These are phyloP conservation scores for Nemania serpens DNA, from an alignment of 2,329 filamentous ascomycete species.

Conservation along the genomic window DNA sequence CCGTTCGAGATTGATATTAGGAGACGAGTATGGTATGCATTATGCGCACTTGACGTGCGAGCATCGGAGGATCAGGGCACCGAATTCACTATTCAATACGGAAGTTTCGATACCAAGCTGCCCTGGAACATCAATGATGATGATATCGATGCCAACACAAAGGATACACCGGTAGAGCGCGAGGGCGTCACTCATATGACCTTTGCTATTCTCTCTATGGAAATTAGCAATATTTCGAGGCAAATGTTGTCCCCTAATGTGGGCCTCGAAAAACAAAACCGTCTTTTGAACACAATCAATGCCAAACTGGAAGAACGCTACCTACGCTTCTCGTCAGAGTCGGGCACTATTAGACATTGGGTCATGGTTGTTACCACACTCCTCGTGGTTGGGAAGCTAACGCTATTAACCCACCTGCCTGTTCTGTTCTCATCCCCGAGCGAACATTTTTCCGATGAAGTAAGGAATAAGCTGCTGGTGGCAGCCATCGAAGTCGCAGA, in stretches of 20 bases:
- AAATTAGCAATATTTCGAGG: slow-evolving; percentile 44
- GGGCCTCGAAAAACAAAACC: slow-evolving; percentile 47
- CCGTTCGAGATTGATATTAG: slow-evolving; percentile 67
- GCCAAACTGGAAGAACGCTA: slow-evolving; percentile 48
- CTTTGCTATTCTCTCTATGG: slow-evolving; percentile 45
- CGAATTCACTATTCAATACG: slow-evolving; percentile 62
- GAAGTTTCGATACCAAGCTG: slow-evolving; percentile 62
- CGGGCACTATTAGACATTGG: slow-evolving; percentile 45
- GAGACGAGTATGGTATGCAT: slow-evolving; percentile 63
- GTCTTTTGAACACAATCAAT: slow-evolving; percentile 31
- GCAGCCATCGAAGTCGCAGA: slow-evolving; percentile 77
- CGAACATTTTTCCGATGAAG: slow-evolving; percentile 46
- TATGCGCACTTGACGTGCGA: slow-evolving; percentile 63
- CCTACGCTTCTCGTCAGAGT: slow-evolving; percentile 45
- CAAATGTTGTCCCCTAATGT: slow-evolving; percentile 44
- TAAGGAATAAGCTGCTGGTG: slow-evolving; percentile 70
- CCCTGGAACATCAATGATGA: slow-evolving; percentile 55
- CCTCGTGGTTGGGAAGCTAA: slow-evolving; percentile 78
- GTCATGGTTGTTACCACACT: slow-evolving; percentile 62
- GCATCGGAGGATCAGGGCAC: slow-evolving; percentile 67
- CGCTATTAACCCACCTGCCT: slow-evolving; percentile 76
- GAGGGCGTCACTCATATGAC: slow-evolving; percentile 54
- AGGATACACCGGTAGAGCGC: slow-evolving; percentile 43
- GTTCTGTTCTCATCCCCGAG: slow-evolving; percentile 53
- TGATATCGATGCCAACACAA: slow-evolving; percentile 48